Percentiles rank a stretch among this genome's conserved stretches.
These are phyloP conservation scores for Tanacetum coccineum DNA, from an alignment of 129 eudicot genomes.

Conservation along the genomic window DNA sequence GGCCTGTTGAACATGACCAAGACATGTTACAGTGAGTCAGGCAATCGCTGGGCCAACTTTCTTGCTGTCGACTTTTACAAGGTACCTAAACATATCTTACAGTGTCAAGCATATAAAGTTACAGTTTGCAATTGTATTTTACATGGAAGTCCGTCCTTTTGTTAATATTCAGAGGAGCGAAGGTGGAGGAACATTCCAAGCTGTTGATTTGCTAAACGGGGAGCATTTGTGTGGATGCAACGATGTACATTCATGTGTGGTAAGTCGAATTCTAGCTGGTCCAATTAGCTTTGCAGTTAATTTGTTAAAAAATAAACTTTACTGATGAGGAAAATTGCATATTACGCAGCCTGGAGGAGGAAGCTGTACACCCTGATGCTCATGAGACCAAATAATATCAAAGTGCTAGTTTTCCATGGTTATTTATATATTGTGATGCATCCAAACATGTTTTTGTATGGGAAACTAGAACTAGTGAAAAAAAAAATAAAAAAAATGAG, in stretches of 20 bases:
- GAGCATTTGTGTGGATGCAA: constrained; percentile 64
- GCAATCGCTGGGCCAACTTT: constrained; percentile 81
- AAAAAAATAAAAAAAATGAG: no score
- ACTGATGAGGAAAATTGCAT: not conserved
- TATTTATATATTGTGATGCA: constrained; percentile 14
- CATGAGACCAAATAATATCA: constrained; percentile 8
- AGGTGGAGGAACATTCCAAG: constrained; percentile 83
- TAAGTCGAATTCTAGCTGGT: constrained; percentile 30
- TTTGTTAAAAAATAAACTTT: not conserved
- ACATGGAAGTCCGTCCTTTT: not conserved
- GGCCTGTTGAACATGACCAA: constrained; percentile 50
- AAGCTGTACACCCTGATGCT: constrained; percentile 31
- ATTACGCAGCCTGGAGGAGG: constrained; percentile 41
- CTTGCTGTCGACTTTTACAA: constrained; percentile 83
- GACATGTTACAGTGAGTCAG: constrained; percentile 66
- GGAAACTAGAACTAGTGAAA: constrained; percentile 12
- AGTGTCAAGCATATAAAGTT: not conserved
- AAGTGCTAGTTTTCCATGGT: constrained; percentile 4
- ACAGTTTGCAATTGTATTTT: not conserved
- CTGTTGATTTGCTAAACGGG: constrained; percentile 58
- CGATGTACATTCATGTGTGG: constrained; percentile 61
- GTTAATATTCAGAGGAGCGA: constrained; percentile 60
- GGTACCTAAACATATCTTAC: constrained; percentile 29
- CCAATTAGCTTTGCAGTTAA: not conserved
- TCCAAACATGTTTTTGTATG: constrained; percentile 7